Evolutionary conservation across 2,329 filamentous ascomycete species (phyloP), one percentile per base, ranked within the genome.

Genomic region (Plenodomus tracheiphilus): DNA sequence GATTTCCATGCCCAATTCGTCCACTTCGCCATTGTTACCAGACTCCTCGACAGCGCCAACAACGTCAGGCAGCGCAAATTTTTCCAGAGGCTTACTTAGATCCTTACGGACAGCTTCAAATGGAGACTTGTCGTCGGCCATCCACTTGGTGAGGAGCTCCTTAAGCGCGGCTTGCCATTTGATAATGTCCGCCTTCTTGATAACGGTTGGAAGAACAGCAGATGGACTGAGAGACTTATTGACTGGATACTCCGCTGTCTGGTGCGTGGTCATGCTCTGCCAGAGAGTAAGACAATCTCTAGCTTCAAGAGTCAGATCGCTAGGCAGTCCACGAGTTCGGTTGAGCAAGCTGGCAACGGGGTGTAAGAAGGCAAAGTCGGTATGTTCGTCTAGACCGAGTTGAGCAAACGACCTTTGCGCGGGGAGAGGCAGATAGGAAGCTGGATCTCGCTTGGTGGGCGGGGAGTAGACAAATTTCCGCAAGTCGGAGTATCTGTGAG

Each of bases 401-500:
- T 74, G 74, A 5, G 65, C 64, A 39, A 74, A 66, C 1, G 58
- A 59, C 3, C 64, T 61, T 16, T 61, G 55, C 2, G 67, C 58
- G 0, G 66, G 46, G 1, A 88, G 68, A 0, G 81, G 83, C 10
- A 77, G 62, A 58, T 88, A 87, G 0, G 64, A 58, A 25, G 54
- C 41, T n/a, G 50, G 10, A 19, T 48, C 34, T 71, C 63, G 0
- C 10, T 58, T 51, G 78, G 49, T 45, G 13, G 79, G 2, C 30
- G 84, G 79, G 0, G 76, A 68, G 66, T 88, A 91, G 30, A 84
- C 69, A 58, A 88, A 91, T 61, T 91, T 91, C n/a, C 88, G 79
- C 1, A 93, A 74, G 64, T 93, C 88, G 0, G 87, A 91, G 69
- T 91, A 92, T 40, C 89, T 79, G 30, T 85, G 80, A 1, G 76